Percentiles rank a stretch among this genome's conserved stretches.
phyloP scores from a whole-genome alignment of 2,329 filamentous ascomycete species.

The Hirsutella thompsonii region DNA sequence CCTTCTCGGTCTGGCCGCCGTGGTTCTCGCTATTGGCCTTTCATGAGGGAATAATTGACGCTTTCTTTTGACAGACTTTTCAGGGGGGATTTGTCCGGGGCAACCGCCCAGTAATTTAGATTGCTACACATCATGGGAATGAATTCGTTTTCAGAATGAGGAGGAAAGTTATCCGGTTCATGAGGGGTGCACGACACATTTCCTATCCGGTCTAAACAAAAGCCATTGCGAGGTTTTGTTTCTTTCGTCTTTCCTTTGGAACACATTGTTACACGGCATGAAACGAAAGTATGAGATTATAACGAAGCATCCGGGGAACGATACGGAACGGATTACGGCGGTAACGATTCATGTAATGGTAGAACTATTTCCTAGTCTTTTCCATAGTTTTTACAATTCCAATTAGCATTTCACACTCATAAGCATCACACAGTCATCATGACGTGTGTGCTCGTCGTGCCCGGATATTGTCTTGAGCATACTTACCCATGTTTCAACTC shows the following conservation, averaged over 20 bases:
- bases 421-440: too few species aligned
- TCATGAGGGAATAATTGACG: background rate
- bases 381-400: background rate
- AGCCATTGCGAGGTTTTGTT: background rate
- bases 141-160: too few species aligned
- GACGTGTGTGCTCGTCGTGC: too few species aligned
- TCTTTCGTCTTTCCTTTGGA: too few species aligned
- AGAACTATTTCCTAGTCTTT: background rate
- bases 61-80: too few species aligned
- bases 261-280: background rate
- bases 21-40: slow-evolving; percentile 1
- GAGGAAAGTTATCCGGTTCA: too few species aligned
- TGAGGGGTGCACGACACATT: too few species aligned
- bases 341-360: background rate
- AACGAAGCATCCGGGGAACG: background rate
- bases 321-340: background rate
- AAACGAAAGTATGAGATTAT: background rate
- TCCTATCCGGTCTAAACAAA: background rate
- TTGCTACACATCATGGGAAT: too few species aligned
- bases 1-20: slow-evolving; percentile 3
- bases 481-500: background rate
- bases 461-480: too few species aligned
- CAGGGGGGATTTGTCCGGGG: too few species aligned
- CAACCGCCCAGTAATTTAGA: too few species aligned
- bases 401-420: too few species aligned